Percentiles rank a stretch among this genome's conserved stretches.
Evolutionary conservation across 768 basidiomycete species (phyloP).

Genomic region (Neoboletus brunneissimus): DNA sequence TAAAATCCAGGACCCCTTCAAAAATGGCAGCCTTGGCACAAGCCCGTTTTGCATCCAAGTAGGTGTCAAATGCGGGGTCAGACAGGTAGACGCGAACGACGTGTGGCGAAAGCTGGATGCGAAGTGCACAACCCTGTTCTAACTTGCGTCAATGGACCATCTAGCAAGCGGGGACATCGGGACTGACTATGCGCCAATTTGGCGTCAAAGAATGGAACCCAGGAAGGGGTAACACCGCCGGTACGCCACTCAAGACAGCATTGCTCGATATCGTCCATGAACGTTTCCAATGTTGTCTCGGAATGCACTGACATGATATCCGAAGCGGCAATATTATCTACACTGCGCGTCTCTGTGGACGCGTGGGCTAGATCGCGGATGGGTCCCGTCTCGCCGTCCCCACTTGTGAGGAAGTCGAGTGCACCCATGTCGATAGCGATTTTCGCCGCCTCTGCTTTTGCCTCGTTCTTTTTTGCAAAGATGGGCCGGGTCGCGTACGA

Average conservation of each 20-base stretch:
- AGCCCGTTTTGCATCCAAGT: slow-evolving; percentile 44
- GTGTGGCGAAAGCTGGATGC: slow-evolving; percentile 51
- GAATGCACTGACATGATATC: neutral
- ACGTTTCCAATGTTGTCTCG: neutral
- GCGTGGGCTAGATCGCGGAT: slow-evolving; percentile 22
- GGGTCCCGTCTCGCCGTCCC: slow-evolving; percentile 40
- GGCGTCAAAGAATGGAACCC: slow-evolving; percentile 49
- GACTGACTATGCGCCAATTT: slow-evolving; percentile 44
- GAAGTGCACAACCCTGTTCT: slow-evolving; percentile 57
- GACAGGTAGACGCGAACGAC: slow-evolving; percentile 52
- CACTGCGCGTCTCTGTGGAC: neutral
- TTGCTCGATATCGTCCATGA: slow-evolving; percentile 46
- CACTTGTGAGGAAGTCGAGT: slow-evolving; percentile 52
- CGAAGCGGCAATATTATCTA: neutral
- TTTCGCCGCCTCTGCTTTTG: slow-evolving; percentile 49
- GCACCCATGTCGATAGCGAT: slow-evolving; percentile 60
- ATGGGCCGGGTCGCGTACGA: slow-evolving; percentile 51
- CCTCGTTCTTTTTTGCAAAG: slow-evolving; percentile 48
- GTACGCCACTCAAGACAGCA: slow-evolving; percentile 56
- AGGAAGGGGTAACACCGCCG: slow-evolving; percentile 48
- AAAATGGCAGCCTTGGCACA: slow-evolving; percentile 54
- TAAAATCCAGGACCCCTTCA: slow-evolving; percentile 57
- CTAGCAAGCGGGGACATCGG: neutral
- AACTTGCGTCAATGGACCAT: slow-evolving; percentile 1
- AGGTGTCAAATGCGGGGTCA: slow-evolving; percentile 40